Base-by-base conservation (phyloP, 2,329 filamentous ascomycete species). In the Leptographium procerum region DNA sequence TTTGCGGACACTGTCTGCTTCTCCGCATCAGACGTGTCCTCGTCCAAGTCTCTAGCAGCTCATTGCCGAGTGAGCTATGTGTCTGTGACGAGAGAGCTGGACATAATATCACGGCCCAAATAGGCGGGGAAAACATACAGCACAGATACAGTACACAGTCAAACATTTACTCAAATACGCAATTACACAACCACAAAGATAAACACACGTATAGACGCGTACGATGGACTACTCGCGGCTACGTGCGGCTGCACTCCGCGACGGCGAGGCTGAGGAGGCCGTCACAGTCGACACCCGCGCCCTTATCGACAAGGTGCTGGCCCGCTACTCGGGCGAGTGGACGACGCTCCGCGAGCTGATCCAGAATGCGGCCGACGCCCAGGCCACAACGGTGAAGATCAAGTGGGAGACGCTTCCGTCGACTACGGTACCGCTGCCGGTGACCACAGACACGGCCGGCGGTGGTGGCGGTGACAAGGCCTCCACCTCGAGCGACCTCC, bases 261-360 rank as follows among this genome's bases (percentile, higher is more conserved):
- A 89, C 59, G 89, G 89, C 64, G 88, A 91, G 61, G 90, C 95
- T 66, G 94, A 97, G 71, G 94, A 97, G 72, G 94, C 94, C 48
- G 94, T 99, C 59, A 99, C 94, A 0, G 94, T 99, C 68, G 96
- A 99, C 69, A 99, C 94, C 54, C 82, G 95, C 68, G 94, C 94
- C 50, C 74, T 99, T 66, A 99, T 99, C 69, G 95, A 97, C 75
- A 99, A 99, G 73, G 92, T 99, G 13, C 81, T 99, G 55, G 94
- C 94, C 11, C 82, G 94, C 68, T 99, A 99, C 70, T 96, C 91
- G 2, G 92, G 94, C 66, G 95, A 99, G 76, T 96, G 92, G 86
- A 91, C 84, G 7, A 88, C 82, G 10, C 75, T 99, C 22, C 84
- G 94, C 77, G 94, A 99, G 71, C 84, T 99, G 61, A 91, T 99